Base-by-base conservation (phyloP, 805 yeast genomes). In the Teunomyces lycoperdinae region DNA sequence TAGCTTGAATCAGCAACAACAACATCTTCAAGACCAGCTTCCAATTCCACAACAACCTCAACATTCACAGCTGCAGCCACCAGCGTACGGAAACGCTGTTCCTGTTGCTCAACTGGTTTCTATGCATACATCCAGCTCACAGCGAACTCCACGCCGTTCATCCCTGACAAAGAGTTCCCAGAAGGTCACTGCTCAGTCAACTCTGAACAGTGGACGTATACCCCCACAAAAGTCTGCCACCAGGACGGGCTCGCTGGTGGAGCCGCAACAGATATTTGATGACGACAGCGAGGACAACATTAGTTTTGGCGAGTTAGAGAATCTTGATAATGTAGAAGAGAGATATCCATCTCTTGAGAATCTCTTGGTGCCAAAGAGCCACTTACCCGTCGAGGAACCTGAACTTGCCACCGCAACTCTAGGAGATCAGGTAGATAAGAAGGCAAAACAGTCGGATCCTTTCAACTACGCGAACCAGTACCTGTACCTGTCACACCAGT, bases 341-440 rank as follows among this genome's bases (percentile, higher is more conserved):
- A 62, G 84, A 43, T 81, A 72, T 53, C 85, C 82, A 0, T 71
- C 78, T 2, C 55, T 77, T n/a, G 78, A 75, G 24, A 70, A 50
- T 14, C 47, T 51, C 24, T 43, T 49, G 30, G 52, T 29, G 2
- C 38, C 29, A 13, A 42, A 26, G 39, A 32, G 45, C 31, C 45
- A 26, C 7, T n/a, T n/a, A 29, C 28, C 20, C 13, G 5, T 14
- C 7, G 26, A 30, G 11, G 32, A 20, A 30, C 44, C 24, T 9
- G 39, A 35, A 17, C 27, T 26, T 13, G 16, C 13, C 20, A 30
- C 30, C 20, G 14, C 16, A 20, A 17, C 14, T 13, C 45, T 8
- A 10, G 14, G 20, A 17, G 20, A 16, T 13, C 11, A 14, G 34
- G 34, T 10, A n/a, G 32, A 10, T 11, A 48, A 7, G 58, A 54